Conservation (phyloP, 2,329 filamentous ascomycete species). For the Elsinoe arachidis region DNA sequence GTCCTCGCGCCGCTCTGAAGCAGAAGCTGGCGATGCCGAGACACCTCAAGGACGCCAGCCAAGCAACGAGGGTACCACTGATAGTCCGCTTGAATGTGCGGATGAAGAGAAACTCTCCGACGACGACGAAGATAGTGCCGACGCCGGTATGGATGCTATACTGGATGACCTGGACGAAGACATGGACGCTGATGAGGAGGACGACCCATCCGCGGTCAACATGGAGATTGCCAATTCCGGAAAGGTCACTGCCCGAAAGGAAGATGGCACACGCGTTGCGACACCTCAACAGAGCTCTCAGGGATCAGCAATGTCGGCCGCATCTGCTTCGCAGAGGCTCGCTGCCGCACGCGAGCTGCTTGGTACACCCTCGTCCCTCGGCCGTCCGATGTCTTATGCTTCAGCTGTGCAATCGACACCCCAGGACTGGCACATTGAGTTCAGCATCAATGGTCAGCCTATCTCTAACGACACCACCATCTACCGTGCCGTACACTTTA, state of each 20-base stretch:
- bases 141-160: conserved; percentile 66
- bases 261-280: conserved; percentile 78
- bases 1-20: conserved; percentile 25
- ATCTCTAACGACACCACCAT: conserved; percentile 91
- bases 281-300: conserved; percentile 60
- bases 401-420: conserved; percentile 71
- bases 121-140: conserved; percentile 41
- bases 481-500: conserved; percentile 82
- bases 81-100: conserved; percentile 71
- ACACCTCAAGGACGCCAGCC: conserved; percentile 45
- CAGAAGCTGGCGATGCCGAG: conserved; percentile 14
- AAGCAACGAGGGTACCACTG: conserved; percentile 53
- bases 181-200: conserved; percentile 58
- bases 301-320: conserved; percentile 20
- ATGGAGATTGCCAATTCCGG: conserved; percentile 80
- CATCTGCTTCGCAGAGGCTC: conserved; percentile 25
- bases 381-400: conserved; percentile 69
- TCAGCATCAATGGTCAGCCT: conserved; percentile 73
- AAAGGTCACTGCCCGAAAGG: conserved; percentile 82
- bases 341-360: conserved; percentile 28
- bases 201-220: conserved; percentile 80
- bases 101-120: conserved; percentile 80
- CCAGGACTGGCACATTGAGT: conserved; percentile 96
- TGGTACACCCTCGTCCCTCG: conserved; percentile 39
- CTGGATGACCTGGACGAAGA: conserved; percentile 86